Base-by-base conservation (phyloP, 208 protist species). In the Acanthamoeba royreba region DNA sequence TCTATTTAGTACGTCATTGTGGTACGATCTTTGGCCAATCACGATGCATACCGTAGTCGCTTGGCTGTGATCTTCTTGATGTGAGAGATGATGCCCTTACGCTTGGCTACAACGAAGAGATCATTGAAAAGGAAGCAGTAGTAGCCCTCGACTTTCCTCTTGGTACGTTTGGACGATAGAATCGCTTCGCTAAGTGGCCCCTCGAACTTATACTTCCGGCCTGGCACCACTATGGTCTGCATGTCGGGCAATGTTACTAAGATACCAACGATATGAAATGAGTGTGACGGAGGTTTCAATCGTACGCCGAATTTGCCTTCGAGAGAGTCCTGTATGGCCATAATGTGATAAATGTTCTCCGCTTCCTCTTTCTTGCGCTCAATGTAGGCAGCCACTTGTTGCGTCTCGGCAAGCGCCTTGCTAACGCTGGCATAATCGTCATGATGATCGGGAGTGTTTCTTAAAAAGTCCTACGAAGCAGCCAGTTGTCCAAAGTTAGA, bases 51-150 rank as follows among this genome's bases (percentile, higher is more conserved):
- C 74, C 74, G 5, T 53, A 85, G 19, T 53, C 74, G 74, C 74
- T 85, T 85, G 43, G 74, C 74, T 19, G 74, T 85, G 74, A 85
- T 85, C 74, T 85, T 85, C 74, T 85, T 85, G 74, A 85, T 85
- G 43, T 85, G 74, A 1, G 74, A 85, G 74, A 85, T 85, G 74
- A 85, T 46, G 1, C 74, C 74, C 74, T 85, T 85, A n/a, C 74
- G 74, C 74, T 42, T 53, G 43, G 74, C 74, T 45, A 85, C 74
- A 22, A 85, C 74, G 43, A 85, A 85, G 2, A 85, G 74, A 19
- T 85, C 74, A 45, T 85, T 85, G 74, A 85, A 85, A 45, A 85
- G 74, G 74, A 85, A 85, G 74, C 74, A 85, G 42, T 85, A 85
- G 43, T 85, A 85, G 43, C 42, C 28, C 25, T 85, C 74, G 4